A percentile compares a stretch with the other conserved stretches of the same genome.
These are phyloP conservation scores for Epichloe hybrida DNA, from an alignment of 2,329 filamentous ascomycete species.

Conservation along the genomic window DNA sequence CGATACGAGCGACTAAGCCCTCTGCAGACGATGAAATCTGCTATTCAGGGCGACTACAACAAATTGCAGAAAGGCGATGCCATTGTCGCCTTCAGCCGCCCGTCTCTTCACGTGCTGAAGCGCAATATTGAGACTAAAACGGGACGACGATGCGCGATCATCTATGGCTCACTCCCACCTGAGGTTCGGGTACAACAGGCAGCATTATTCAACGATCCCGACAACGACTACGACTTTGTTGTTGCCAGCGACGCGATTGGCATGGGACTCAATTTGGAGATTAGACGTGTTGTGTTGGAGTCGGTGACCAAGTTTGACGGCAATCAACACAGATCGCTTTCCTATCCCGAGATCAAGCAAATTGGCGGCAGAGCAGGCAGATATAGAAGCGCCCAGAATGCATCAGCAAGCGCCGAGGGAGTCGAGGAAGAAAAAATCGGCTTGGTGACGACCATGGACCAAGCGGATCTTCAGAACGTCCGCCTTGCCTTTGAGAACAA, in stretches of 20 bases:
- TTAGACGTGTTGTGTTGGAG: constrained; percentile 85
- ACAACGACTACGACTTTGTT: constrained; percentile 91
- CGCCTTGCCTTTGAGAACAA: constrained; percentile 47
- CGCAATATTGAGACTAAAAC: constrained; percentile 62
- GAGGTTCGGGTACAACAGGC: constrained; percentile 90
- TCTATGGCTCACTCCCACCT: constrained; percentile 83
- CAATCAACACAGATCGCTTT: constrained; percentile 39
- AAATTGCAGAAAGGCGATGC: constrained; percentile 80
- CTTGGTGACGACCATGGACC: constrained; percentile 65
- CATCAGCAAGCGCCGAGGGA: constrained; percentile 1
- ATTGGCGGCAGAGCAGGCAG: constrained; percentile 88
- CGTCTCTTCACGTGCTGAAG: constrained; percentile 71
- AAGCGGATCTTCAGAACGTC: constrained; percentile 52
- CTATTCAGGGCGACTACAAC: constrained; percentile 49
- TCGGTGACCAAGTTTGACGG: constrained; percentile 61
- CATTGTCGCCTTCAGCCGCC: constrained; percentile 72
- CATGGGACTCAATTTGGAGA: constrained; percentile 89
- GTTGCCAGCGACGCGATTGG: constrained; percentile 93
- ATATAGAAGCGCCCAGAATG: constrained; percentile 50
- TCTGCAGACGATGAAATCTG: constrained; percentile 49
- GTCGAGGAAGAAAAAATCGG: constrained; percentile 40
- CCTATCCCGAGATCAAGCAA: constrained; percentile 75
- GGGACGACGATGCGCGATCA: constrained; percentile 71
- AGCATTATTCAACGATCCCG: constrained; percentile 80
- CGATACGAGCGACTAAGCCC: constrained; percentile 73